Conservation (phyloP, 23 red algal genomes). For the Gracilaria domingensis region DNA sequence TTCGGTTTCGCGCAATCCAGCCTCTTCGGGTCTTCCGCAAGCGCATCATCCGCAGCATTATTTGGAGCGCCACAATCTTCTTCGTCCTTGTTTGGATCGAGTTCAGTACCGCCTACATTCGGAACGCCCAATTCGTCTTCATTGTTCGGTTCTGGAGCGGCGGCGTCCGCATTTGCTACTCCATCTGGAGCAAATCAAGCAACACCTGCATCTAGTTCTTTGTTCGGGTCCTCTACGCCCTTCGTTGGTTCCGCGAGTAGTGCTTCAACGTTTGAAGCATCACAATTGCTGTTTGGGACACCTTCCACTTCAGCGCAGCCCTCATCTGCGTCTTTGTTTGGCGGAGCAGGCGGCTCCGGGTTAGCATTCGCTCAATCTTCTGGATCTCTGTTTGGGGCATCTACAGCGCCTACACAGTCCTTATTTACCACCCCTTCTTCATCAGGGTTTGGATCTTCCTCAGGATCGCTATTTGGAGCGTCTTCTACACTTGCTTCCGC, state of each 20-base stretch:
- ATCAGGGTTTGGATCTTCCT: constrained; percentile 17
- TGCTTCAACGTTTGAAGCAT: not conserved
- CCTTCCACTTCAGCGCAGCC: not conserved
- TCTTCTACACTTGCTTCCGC: constrained; percentile 23
- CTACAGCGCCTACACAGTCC: constrained; percentile 11
- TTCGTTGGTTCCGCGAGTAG: constrained; percentile 6
- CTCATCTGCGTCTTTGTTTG: constrained; percentile 11
- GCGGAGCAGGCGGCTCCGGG: not conserved
- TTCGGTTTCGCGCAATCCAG: constrained; percentile 4
- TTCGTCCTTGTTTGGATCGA: not conserved
- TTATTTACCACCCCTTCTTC: constrained; percentile 9
- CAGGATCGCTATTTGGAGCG: constrained; percentile 6
- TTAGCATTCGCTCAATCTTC: not conserved
- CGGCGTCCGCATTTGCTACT: not conserved
- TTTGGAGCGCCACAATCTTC: constrained; percentile 23
- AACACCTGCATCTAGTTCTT: not conserved
- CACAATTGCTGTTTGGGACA: not conserved
- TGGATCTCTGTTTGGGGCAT: constrained; percentile 1
- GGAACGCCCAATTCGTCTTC: constrained; percentile 2
- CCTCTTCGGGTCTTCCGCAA: constrained; percentile 1
- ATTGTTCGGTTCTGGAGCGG: constrained; percentile 4
- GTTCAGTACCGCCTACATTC: not conserved
- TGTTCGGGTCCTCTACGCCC: not conserved
- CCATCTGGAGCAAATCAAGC: not conserved
- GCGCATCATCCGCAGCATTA: not conserved